These are phyloP conservation scores for Capsicum chinense DNA, from an alignment of 257 asterid genomes.

Conservation along the genomic window DNA sequence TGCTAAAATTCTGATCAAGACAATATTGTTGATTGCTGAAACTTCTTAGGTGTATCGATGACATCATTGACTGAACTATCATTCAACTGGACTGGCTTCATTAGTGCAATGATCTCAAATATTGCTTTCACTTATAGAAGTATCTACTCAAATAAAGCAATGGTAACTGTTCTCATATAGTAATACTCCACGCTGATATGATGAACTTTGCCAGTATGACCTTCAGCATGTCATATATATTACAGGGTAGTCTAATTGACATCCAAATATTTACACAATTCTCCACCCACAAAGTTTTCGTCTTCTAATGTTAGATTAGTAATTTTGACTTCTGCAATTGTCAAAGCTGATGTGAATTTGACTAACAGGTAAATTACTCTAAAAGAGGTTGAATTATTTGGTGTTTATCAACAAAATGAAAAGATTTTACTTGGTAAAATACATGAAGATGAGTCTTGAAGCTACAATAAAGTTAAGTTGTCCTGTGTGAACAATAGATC, in stretches of 20 bases:
- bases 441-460: neutral
- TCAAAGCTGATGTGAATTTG: neutral
- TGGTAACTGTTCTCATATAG: conserved; percentile 50
- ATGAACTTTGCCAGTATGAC: neutral
- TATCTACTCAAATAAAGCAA: conserved; percentile 97
- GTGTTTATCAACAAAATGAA: neutral
- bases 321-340: neutral
- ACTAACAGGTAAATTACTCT: neutral
- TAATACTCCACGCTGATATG: neutral
- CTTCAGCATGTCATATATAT: neutral
- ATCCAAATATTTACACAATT: neutral
- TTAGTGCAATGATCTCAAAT: conserved; percentile 99
- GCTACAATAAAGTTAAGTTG: neutral
- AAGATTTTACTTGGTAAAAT: neutral
- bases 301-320: neutral
- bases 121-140: conserved; percentile 99
- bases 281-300: neutral
- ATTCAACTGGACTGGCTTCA: conserved; percentile 95
- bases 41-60: conserved; percentile 88
- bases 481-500: neutral
- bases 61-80: conserved; percentile 96
- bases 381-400: neutral
- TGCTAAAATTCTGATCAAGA: conserved; percentile 2
- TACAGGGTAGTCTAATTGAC: neutral
- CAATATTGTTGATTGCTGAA: neutral